phyloP scores from a whole-genome alignment of 345 rosid genomes.

The Salix caprea region DNA sequence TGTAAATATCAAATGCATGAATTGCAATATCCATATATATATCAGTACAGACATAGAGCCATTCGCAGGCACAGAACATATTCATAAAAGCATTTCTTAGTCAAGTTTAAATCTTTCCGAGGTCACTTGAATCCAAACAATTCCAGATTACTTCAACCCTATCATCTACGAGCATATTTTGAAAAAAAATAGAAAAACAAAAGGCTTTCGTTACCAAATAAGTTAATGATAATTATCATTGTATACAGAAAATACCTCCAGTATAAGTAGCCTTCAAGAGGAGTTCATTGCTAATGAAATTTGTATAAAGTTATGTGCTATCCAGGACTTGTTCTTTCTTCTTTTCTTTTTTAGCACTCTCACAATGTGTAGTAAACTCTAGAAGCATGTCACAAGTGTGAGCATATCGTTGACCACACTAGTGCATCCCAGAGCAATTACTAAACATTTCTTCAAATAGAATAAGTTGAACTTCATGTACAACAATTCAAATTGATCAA shows the following conservation, averaged over 20 bases:
- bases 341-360: neutral
- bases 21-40: neutral
- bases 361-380: neutral
- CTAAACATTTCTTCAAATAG: neutral
- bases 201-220: neutral
- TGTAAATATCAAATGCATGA: neutral
- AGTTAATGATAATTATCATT: no score
- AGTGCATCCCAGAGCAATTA: neutral
- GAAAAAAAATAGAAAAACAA: neutral
- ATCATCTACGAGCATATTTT: neutral
- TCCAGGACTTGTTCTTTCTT: neutral
- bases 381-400: neutral
- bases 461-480: neutral
- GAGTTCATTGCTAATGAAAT: neutral
- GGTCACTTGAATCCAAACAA: neutral
- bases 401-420: neutral
- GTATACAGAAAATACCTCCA: neutral
- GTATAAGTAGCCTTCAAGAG: neutral
- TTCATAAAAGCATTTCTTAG: neutral
- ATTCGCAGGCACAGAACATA: neutral
- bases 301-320: neutral
- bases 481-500: neutral
- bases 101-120: neutral
- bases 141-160: neutral
- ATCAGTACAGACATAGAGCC: neutral